Evolutionary conservation across 192 early-diverging fungal species (phyloP), one percentile per base, ranked within the genome.

Genomic region (Spinellus fusiger): DNA sequence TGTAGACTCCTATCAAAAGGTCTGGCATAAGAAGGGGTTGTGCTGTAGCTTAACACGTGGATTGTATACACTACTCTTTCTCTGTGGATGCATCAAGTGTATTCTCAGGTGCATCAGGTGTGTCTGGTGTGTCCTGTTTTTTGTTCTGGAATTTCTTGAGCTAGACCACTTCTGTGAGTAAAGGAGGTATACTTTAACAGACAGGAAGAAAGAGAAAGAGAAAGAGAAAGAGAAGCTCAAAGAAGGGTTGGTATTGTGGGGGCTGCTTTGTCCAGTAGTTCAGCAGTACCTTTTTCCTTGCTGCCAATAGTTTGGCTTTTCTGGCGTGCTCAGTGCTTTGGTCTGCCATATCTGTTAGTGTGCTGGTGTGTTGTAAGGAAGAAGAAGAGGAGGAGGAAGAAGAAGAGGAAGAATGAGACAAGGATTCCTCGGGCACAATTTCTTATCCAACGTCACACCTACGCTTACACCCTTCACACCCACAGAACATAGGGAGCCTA

Each of bases 221-320:
- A n/a, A n/a, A n/a, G n/a, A n/a, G n/a, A n/a, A n/a, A n/a, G n/a
- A n/a, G n/a, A n/a, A n/a, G n/a, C n/a, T n/a, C n/a, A n/a, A n/a
- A n/a, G 2, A 44, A n/a, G 13, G 40, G 40, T 18, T 10, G 3
- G 2, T 18, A 10, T 3, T n/a, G 40, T 44, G 18, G 13, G 13
- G 10, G 13, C 13, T 44, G 18, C 13, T 44, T 5, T 37, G 13
- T 37, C 5, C 35, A 37, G n/a, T 37, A 37, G 5, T 9, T 37
- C 3, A 44, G 51, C 28, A 53, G 8, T 65, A 65, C 64, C 64
- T 51, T 65, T 38, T 65, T 65, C 46, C 51, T 65, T 12, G 64
- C 64, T 51, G 64, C 64, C 23, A 59, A 16, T 5, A 66, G 18
- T n/a, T 66, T 66, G 26, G 64, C 64, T 60, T 59, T 66, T 47